Conservation (phyloP, 2,329 filamentous ascomycete species). For the Mariannaea elegans region DNA sequence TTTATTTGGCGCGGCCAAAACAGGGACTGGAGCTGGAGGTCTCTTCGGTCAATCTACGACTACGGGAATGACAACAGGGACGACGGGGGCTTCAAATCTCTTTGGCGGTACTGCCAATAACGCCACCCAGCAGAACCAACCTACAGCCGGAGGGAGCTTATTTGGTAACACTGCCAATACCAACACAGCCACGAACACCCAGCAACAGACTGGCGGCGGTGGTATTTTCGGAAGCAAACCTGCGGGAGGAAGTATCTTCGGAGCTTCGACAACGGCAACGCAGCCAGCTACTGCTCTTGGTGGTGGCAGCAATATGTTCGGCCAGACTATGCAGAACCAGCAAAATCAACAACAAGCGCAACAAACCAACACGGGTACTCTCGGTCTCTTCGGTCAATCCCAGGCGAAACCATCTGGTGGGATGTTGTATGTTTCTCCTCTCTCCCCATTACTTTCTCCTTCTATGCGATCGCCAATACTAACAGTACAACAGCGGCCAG, state of each 20-base stretch:
- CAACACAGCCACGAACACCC: conserved; percentile 25
- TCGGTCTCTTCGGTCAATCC: conserved; percentile 46
- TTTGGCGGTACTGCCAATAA: conserved; percentile 45
- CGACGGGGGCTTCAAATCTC: conserved; percentile 36
- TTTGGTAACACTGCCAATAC: conserved; percentile 41
- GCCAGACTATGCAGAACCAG: conserved; percentile 35
- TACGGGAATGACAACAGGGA: conserved; percentile 37
- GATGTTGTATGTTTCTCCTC: conserved; percentile 43
- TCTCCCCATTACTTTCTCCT: not conserved
- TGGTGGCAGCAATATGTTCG: conserved; percentile 38
- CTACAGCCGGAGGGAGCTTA: conserved; percentile 37
- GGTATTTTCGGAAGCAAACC: conserved; percentile 27
- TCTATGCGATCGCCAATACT: conserved; percentile 15
- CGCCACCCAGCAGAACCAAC: conserved; percentile 40
- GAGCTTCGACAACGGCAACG: conserved; percentile 23
- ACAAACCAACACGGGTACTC: conserved; percentile 41
- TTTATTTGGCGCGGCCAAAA: conserved; percentile 30
- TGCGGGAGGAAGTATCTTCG: conserved; percentile 34
- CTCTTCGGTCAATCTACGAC: conserved; percentile 30
- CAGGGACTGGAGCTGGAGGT: conserved; percentile 32
- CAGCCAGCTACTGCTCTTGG: conserved; percentile 23
- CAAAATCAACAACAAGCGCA: conserved; percentile 26
- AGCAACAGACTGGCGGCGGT: conserved; percentile 27
- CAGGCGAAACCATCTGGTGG: conserved; percentile 45
- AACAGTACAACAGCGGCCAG: conserved; percentile 40